Percentiles rank a stretch among this genome's conserved stretches.
phyloP scores from a whole-genome alignment of 1,284 basidiomycete species.

The Malassezia nana region DNA sequence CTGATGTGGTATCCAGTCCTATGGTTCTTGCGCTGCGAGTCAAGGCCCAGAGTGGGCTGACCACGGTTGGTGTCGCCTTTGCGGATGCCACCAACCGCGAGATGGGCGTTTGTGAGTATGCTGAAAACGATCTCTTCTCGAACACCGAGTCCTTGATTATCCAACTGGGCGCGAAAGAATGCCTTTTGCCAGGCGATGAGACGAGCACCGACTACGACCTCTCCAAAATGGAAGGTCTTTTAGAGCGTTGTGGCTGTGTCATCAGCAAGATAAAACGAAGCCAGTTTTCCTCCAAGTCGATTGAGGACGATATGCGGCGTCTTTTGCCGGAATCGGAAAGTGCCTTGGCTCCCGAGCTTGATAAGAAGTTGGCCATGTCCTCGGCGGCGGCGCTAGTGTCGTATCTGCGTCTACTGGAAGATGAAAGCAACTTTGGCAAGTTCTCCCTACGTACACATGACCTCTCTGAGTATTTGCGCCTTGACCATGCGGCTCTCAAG shows the following conservation, averaged over 20 bases:
- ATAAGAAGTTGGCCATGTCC: conserved; percentile 66
- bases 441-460: conserved; percentile 79
- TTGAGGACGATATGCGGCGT: conserved; percentile 73
- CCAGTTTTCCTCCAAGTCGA: conserved; percentile 66
- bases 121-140: conserved; percentile 89
- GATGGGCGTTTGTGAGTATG: conserved; percentile 68
- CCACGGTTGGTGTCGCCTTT: conserved; percentile 54
- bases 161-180: conserved; percentile 93
- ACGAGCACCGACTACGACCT: conserved; percentile 62
- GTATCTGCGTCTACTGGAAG: conserved; percentile 73
- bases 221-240: conserved; percentile 51
- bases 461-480: conserved; percentile 83
- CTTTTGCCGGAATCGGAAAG: conserved; percentile 53
- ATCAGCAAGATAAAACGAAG: conserved; percentile 77
- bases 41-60: conserved; percentile 54
- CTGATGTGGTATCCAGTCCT: conserved; percentile 72
- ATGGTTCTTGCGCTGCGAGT: conserved; percentile 84
- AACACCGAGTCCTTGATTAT: conserved; percentile 94
- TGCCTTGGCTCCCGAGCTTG: conserved; percentile 56
- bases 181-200: conserved; percentile 55
- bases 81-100: conserved; percentile 54
- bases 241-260: conserved; percentile 84
- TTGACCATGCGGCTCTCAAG: conserved; percentile 85
- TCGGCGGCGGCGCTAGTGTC: conserved; percentile 70
- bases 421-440: conserved; percentile 69